A percentile compares a stretch with the other conserved stretches of the same genome.
Evolutionary conservation across 2,329 filamentous ascomycete genomes (phyloP).

Genomic region (Phaeosphaeria sp.): DNA sequence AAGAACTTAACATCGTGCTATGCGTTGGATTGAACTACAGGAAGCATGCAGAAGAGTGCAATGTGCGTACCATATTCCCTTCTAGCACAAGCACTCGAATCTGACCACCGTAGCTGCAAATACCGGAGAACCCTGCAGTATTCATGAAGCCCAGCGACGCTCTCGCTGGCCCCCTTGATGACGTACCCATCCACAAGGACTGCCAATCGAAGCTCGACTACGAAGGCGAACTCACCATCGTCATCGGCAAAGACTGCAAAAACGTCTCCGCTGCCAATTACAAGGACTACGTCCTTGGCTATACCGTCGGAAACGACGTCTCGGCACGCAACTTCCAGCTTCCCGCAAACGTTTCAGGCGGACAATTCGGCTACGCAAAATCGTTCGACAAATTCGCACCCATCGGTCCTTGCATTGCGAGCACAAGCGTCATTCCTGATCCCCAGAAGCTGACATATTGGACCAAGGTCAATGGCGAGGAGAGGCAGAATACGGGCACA

Average conservation of each 20-base stretch:
- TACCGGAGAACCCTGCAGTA: conserved; percentile 42
- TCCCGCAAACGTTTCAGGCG: conserved; percentile 38
- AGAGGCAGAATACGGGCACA: conserved; percentile 51
- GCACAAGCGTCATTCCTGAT: conserved; percentile 36
- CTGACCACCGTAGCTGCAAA: conserved; percentile 20
- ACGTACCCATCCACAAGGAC: conserved; percentile 36
- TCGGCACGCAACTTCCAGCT: conserved; percentile 63
- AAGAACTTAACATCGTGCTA: conserved; percentile 32
- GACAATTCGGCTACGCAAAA: conserved; percentile 52
- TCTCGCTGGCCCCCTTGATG: conserved; percentile 39
- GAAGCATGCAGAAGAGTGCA: conserved; percentile 42
- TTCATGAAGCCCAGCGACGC: conserved; percentile 47
- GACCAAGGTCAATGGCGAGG: conserved; percentile 54
- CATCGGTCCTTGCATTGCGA: conserved; percentile 52
- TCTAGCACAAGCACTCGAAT: background rate
- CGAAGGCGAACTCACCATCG: conserved; percentile 47
- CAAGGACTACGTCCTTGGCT: conserved; percentile 67
- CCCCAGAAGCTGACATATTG: conserved; percentile 42
- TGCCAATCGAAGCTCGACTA: conserved; percentile 46
- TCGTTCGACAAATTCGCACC: conserved; percentile 55
- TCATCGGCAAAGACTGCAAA: conserved; percentile 43
- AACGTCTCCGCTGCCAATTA: conserved; percentile 60
- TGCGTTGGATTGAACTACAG: conserved; percentile 47
- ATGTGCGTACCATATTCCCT: conserved; percentile 18
- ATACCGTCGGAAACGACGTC: conserved; percentile 69